A percentile compares a stretch with the other conserved stretches of the same genome.
phyloP scores from a whole-genome alignment of 1,284 basidiomycete genomes.

The Rugiboletus extremiorientalis region DNA sequence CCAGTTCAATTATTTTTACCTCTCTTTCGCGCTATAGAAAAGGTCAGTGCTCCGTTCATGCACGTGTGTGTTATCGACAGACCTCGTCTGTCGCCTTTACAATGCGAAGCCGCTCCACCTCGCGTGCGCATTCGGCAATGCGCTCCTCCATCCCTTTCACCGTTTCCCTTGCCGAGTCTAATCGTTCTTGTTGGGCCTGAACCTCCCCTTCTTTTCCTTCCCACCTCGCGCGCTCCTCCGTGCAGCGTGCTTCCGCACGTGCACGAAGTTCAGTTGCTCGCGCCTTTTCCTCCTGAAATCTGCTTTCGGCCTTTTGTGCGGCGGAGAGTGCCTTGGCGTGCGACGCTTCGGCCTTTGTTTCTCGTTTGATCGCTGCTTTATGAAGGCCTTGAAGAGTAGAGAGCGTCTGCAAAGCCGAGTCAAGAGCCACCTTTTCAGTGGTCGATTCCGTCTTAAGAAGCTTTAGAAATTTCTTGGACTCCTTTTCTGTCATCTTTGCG shows the following conservation, averaged over 20 bases:
- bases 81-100: constrained; percentile 36
- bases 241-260: constrained; percentile 27
- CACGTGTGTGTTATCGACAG: not conserved
- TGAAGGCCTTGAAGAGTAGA: constrained; percentile 32
- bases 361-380: constrained; percentile 31
- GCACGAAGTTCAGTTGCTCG: constrained; percentile 24
- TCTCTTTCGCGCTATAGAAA: constrained; percentile 31
- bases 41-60: constrained; percentile 11
- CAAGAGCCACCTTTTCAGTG: constrained; percentile 29
- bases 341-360: constrained; percentile 23
- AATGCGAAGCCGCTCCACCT: constrained; percentile 32
- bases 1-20: constrained; percentile 21
- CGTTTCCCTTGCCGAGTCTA: constrained; percentile 30
- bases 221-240: constrained; percentile 33
- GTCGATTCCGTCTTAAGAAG: constrained; percentile 29
- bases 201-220: constrained; percentile 31
- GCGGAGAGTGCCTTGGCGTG: constrained; percentile 28
- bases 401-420: constrained; percentile 27
- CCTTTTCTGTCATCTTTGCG: constrained; percentile 15
- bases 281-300: constrained; percentile 29
- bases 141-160: constrained; percentile 26
- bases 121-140: constrained; percentile 31
- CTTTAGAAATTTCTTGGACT: constrained; percentile 25
- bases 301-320: constrained; percentile 29
- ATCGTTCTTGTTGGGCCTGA: constrained; percentile 32